phyloP scores from a whole-genome alignment of 2,329 filamentous ascomycete genomes.

The Lasiodiplodia sp. region DNA sequence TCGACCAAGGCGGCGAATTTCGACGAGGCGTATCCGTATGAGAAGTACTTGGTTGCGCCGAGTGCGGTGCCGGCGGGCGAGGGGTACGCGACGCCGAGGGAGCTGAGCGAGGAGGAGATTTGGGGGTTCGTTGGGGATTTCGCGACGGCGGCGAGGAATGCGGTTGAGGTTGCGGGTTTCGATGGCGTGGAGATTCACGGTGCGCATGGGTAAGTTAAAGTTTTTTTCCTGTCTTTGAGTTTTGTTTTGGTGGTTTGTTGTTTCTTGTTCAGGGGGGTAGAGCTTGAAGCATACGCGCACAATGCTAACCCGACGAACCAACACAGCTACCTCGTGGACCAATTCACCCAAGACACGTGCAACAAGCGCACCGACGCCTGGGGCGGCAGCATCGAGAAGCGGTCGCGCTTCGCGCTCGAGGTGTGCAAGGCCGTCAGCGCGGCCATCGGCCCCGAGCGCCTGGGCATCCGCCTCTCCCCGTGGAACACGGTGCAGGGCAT shows the following conservation, averaged over 20 bases:
- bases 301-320: neutral
- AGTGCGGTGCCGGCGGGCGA: conserved; percentile 37
- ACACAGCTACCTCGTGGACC: conserved; percentile 68
- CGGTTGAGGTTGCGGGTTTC: conserved; percentile 58
- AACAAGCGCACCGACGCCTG: conserved; percentile 62
- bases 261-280: too few relatives aligned
- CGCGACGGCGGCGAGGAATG: conserved; percentile 53
- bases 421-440: conserved; percentile 59
- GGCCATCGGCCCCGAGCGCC: conserved; percentile 60
- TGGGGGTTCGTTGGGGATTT: conserved; percentile 47
- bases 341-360: conserved; percentile 67
- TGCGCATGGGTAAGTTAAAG: conserved; percentile 60
- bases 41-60: conserved; percentile 41
- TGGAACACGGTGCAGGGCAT: conserved; percentile 69
- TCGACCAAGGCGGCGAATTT: conserved; percentile 37
- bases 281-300: too few relatives aligned
- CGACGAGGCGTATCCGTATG: conserved; percentile 36
- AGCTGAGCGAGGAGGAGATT: conserved; percentile 50
- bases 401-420: conserved; percentile 61
- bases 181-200: conserved; percentile 66
- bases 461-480: conserved; percentile 66
- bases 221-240: neutral
- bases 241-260: neutral
- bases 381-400: conserved; percentile 59
- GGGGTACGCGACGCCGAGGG: conserved; percentile 36